Evolutionary conservation across 192 early-diverging fungal genomes (phyloP), one percentile per base, ranked within the genome.

Genomic region (Chytriomyces hyalinus): DNA sequence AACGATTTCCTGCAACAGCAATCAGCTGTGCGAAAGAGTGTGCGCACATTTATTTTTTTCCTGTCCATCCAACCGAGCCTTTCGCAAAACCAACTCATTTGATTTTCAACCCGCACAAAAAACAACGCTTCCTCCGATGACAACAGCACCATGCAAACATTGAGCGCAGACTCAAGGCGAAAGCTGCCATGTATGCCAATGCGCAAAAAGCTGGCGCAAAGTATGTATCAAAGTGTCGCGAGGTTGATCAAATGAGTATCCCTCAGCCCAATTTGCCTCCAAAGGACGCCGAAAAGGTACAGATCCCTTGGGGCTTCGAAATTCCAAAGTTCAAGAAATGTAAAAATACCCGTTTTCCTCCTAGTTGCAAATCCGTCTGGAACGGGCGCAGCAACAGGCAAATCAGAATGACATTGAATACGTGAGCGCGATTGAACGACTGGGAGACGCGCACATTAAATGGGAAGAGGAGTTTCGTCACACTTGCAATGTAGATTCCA

Each of bases 361-460:
- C 28, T 71, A 86, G 84, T 36, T 81, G 11, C 79, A 77, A 66
- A 26, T 63, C 15, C 76, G 79, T 43, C 70, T 76, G 28, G 82
- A 87, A 50, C 84, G 81, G 68, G 70, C 80, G 26, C 79, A 82
- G 74, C 48, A 73, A 9, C 72, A 76, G 53, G 85, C 82, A 3
- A 84, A 83, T 45, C 73, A 82, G 53, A 77, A 82, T 15, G 88
- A 90, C 53, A 36, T 70, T 6, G 88, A 90, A 6, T 89, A 90
- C 65, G 22, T 81, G 47, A 67, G 70, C 15, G 74, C 75, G 5
- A 78, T 86, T 17, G 84, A 84, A 28, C 77, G 83, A 57, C 73
- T 89, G 22, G 73, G 48, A 36, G 87, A 89, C 49, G 79, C 86
- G 43, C 82, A 84, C 68, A 13, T 57, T 11, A 75, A 70, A 48